Conservation (phyloP, 2,329 filamentous ascomycete genomes). For the Pestalotiopsis sp. region DNA sequence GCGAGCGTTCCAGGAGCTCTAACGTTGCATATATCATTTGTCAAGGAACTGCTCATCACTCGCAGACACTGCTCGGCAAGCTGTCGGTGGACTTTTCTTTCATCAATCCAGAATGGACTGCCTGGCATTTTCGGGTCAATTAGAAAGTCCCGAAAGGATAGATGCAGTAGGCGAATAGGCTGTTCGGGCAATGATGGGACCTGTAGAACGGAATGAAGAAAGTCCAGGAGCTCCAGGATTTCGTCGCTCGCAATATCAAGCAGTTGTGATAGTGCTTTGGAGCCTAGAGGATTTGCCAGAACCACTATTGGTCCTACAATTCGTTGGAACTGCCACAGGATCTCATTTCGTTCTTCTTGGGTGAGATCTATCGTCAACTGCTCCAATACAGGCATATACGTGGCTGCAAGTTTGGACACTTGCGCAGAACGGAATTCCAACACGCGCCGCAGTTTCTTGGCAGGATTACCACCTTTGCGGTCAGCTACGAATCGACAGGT, state of each 20-base stretch:
- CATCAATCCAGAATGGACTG: neutral
- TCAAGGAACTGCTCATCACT: neutral
- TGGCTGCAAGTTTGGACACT: neutral
- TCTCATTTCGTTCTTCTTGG: neutral
- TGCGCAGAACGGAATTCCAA: neutral
- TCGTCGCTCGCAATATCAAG: neutral
- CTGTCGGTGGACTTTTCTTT: neutral
- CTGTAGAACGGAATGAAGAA: constrained; percentile 4
- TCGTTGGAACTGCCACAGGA: neutral
- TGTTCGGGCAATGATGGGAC: neutral
- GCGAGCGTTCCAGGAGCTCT: constrained; percentile 26
- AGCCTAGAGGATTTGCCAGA: neutral
- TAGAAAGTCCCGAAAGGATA: neutral
- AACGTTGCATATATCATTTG: constrained; percentile 19
- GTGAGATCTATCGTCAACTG: neutral
- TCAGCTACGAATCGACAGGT: constrained; percentile 30
- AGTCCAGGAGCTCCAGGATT: neutral
- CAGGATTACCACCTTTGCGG: constrained; percentile 12
- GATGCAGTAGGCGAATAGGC: constrained; percentile 4
- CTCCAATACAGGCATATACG: constrained; percentile 6
- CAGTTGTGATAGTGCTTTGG: neutral
- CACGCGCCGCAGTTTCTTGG: neutral
- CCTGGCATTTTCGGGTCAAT: neutral
- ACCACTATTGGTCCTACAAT: constrained; percentile 6
- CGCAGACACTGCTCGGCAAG: neutral